Percentiles rank a stretch among this genome's conserved stretches.
phyloP scores from a whole-genome alignment of 768 basidiomycete species.

The Hypholoma fasciculare region DNA sequence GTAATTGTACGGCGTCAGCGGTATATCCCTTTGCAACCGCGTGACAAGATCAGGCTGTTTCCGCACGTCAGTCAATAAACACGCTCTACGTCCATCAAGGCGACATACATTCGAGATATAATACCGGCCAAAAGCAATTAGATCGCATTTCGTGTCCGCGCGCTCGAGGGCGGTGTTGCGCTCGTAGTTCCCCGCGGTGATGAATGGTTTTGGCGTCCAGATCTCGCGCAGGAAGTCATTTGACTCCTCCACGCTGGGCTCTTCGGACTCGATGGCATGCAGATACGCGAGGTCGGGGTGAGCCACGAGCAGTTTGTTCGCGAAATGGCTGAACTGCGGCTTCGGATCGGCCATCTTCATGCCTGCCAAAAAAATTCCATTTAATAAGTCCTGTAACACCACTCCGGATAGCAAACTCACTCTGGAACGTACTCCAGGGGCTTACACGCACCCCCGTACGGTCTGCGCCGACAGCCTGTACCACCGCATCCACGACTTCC shows the following conservation, averaged over 20 bases:
- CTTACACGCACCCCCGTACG: slow-evolving; percentile 56
- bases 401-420: background rate
- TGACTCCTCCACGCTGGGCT: slow-evolving; percentile 19
- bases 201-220: slow-evolving; percentile 41
- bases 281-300: slow-evolving; percentile 54
- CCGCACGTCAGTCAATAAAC: background rate
- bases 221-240: slow-evolving; percentile 49
- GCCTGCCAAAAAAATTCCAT: background rate
- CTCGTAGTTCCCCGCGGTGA: slow-evolving; percentile 44
- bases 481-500: slow-evolving; percentile 54
- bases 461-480: slow-evolving; percentile 52
- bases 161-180: slow-evolving; percentile 36
- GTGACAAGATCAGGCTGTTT: slow-evolving; percentile 42
- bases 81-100: background rate
- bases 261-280: slow-evolving; percentile 44
- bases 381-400: background rate
- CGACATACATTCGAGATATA: slow-evolving; percentile 34
- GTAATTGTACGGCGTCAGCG: slow-evolving; percentile 31
- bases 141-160: slow-evolving; percentile 33
- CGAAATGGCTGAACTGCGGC: slow-evolving; percentile 55
- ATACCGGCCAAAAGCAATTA: slow-evolving; percentile 30
- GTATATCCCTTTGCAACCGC: slow-evolving; percentile 32
- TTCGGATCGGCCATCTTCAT: slow-evolving; percentile 58
- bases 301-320: slow-evolving; percentile 33
- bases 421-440: slow-evolving; percentile 50